A percentile compares a stretch with the other conserved stretches of the same genome.
phyloP scores from a whole-genome alignment of 768 basidiomycete species.

The Boletales sp. region DNA sequence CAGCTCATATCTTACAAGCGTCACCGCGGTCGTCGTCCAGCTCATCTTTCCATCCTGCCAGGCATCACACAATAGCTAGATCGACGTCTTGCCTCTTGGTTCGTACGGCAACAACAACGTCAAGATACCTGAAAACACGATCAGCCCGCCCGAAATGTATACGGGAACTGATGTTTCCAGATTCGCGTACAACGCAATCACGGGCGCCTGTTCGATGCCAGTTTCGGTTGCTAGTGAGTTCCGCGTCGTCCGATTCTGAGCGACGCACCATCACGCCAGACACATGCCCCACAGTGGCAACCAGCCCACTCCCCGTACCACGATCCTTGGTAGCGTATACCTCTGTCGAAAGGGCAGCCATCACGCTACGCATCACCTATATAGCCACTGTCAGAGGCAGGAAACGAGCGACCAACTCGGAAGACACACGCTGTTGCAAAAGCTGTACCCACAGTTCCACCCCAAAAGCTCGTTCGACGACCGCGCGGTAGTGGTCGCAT shows the following conservation, averaged over 20 bases:
- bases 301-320: slow-evolving; percentile 68
- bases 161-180: slow-evolving; percentile 64
- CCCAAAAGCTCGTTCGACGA: slow-evolving; percentile 65
- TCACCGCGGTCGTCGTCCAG: too few species aligned
- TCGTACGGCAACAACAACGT: slow-evolving; percentile 70
- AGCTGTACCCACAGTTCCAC: slow-evolving; percentile 79
- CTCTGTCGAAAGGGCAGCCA: slow-evolving; percentile 69
- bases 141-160: slow-evolving; percentile 64
- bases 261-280: slow-evolving; percentile 65
- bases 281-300: slow-evolving; percentile 55
- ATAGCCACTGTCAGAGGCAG: background rate
- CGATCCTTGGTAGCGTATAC: slow-evolving; percentile 70
- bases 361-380: slow-evolving; percentile 72
- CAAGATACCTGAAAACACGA: slow-evolving; percentile 56
- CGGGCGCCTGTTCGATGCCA: slow-evolving; percentile 42
- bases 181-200: slow-evolving; percentile 70
- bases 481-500: slow-evolving; percentile 70
- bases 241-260: background rate
- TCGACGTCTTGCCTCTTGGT: slow-evolving; percentile 68
- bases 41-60: background rate
- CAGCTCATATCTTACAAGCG: too few species aligned
- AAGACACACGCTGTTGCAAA: slow-evolving; percentile 51
- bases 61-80: slow-evolving; percentile 34
- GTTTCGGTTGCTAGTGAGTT: background rate
- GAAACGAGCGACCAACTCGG: background rate